phyloP scores from a whole-genome alignment of 352 stramenopile species.

The Globisporangium polare region DNA sequence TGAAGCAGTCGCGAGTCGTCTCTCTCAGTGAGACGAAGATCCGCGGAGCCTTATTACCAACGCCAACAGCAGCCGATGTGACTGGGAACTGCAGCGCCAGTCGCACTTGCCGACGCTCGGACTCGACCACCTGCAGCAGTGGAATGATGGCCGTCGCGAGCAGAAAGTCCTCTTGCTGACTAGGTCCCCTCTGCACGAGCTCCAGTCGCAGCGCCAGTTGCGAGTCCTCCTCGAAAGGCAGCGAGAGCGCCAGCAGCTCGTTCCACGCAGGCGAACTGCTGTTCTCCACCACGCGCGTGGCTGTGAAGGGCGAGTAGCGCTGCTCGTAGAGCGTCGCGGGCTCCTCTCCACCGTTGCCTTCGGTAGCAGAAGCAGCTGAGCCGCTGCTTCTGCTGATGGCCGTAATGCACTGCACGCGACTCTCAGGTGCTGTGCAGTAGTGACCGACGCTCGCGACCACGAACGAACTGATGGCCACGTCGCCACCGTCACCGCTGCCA shows the following conservation, averaged over 20 bases:
- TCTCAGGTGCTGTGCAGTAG: conserved; percentile 8
- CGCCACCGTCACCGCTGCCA: neutral
- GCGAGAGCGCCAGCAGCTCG: conserved; percentile 54
- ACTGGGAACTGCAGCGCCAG: conserved; percentile 26
- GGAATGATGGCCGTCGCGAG: conserved; percentile 30
- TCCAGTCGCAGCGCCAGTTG: conserved; percentile 37
- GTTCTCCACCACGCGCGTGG: conserved; percentile 52
- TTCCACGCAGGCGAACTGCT: conserved; percentile 47
- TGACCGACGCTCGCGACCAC: conserved; percentile 29
- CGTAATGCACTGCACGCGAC: conserved; percentile 8
- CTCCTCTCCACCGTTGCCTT: conserved; percentile 6
- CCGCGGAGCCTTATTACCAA: neutral
- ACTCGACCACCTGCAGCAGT: conserved; percentile 15
- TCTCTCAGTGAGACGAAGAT: conserved; percentile 23
- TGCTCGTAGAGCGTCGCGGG: conserved; percentile 33
- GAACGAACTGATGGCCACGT: conserved; percentile 17
- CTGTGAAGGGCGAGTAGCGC: conserved; percentile 55
- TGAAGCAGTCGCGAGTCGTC: conserved; percentile 8
- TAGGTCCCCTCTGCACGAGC: conserved; percentile 51
- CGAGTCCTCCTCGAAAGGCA: conserved; percentile 37
- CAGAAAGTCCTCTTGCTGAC: conserved; percentile 62
- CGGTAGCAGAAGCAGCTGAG: conserved; percentile 2
- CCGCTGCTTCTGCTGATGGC: neutral
- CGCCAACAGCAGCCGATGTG: neutral
- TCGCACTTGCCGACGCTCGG: conserved; percentile 21